A percentile compares a stretch with the other conserved stretches of the same genome.
Evolutionary conservation across 768 basidiomycete species (phyloP).

Genomic region (Termitomyces sp.): DNA sequence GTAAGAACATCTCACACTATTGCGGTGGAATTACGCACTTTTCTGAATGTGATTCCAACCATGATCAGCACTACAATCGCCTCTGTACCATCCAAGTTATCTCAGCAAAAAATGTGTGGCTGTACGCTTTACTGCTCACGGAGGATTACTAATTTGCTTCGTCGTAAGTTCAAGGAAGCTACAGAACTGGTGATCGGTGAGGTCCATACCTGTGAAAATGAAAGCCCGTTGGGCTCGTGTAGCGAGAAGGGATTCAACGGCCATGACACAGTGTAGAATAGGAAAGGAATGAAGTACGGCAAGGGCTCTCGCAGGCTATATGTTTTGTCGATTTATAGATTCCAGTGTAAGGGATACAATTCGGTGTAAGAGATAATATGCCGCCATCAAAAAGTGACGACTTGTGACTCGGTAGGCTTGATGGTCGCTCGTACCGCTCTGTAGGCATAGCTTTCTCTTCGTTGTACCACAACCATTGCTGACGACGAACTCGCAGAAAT

Average conservation of each 20-base stretch:
- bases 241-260: slow-evolving; percentile 64
- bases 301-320: not conserved
- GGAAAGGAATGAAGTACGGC: not conserved
- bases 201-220: slow-evolving; percentile 58
- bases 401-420: not conserved
- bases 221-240: slow-evolving; percentile 72
- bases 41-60: slow-evolving; percentile 66
- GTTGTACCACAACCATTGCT: slow-evolving; percentile 12
- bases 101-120: not conserved
- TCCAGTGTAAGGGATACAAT: not conserved
- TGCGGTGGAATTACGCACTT: slow-evolving; percentile 34
- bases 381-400: not conserved
- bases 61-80: slow-evolving; percentile 69
- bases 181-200: not conserved
- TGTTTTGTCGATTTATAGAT: not conserved
- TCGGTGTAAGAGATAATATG: not conserved
- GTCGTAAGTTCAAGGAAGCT: slow-evolving; percentile 3
- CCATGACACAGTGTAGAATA: slow-evolving; percentile 36
- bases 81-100: slow-evolving; percentile 38
- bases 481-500: slow-evolving; percentile 46
- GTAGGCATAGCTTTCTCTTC: not conserved
- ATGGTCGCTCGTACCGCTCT: not conserved
- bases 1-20: not conserved
- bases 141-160: slow-evolving; percentile 39
- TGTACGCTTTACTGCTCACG: slow-evolving; percentile 40